Evolutionary conservation across 139 green algal genomes (phyloP).

Genomic region (Mesostigma viride): DNA sequence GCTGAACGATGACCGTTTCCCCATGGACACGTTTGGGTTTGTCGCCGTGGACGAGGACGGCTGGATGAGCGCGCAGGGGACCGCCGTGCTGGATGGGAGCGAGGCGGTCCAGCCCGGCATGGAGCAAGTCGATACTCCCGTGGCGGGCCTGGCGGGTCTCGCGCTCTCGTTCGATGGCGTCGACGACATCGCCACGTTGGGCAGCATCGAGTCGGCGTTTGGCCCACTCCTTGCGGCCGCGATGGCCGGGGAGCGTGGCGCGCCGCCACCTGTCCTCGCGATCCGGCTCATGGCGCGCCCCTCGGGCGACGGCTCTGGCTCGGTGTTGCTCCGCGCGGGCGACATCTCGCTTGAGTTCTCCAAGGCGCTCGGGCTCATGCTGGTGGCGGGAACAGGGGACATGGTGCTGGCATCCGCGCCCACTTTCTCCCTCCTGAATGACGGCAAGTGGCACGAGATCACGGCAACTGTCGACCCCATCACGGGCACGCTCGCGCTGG

Average conservation of each 20-base stretch:
- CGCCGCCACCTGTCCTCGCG: too few species aligned
- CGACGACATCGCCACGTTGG: background rate
- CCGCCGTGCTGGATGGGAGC: background rate
- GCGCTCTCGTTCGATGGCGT: conserved; percentile 11
- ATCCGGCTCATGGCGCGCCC: background rate
- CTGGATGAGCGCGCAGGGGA: background rate
- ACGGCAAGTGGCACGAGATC: background rate
- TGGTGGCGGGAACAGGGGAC: too few species aligned
- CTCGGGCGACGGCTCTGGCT: background rate
- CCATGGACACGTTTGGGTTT: too few species aligned
- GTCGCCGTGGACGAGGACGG: background rate
- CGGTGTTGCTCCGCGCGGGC: background rate
- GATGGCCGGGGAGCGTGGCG: too few species aligned
- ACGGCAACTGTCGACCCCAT: too few species aligned
- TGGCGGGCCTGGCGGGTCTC: conserved; percentile 21
- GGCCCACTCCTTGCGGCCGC: too few species aligned
- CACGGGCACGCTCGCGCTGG: too few species aligned
- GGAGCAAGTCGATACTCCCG: conserved; percentile 13
- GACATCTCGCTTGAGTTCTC: background rate
- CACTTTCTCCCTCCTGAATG: conserved; percentile 1
- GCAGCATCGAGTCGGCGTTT: background rate
- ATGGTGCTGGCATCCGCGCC: too few species aligned
- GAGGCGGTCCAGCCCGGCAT: background rate
- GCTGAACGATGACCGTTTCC: too few species aligned
- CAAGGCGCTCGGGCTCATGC: conserved; percentile 1